Base-by-base conservation (phyloP, 495 filamentous ascomycete species). In the Aspergillus incahuasiensis region DNA sequence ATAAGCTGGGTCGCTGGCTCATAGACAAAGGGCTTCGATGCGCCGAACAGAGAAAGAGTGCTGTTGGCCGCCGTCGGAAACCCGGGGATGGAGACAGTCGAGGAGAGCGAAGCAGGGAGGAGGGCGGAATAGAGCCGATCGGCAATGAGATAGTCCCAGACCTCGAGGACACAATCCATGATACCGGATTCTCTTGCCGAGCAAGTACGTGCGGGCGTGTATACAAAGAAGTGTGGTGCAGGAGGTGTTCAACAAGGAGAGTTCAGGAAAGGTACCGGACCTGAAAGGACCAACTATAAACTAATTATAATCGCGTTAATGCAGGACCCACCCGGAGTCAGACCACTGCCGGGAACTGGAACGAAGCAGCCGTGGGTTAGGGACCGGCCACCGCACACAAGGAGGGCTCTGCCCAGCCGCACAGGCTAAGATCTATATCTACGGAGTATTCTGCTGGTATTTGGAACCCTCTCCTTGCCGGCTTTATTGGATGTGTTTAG, bases 151-250 rank as follows among this genome's bases (percentile, higher is more conserved):
- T 84, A 91, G 73, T 97, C 94, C 72, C 80, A 82, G 61, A 91
- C 50, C 71, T 96, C 89, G 57, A 97, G 85, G 28, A 91, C 82
- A 75, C 95, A 82, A 82, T 97, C 92, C 92, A 97, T 97, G 59
- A 72, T 56, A 45, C 15, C 52, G 44, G 34, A 34, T 28, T 28
- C 8, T 8, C 25, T 28, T 8, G 8, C 4, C 25, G 25, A 4
- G 25, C 8, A 28, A 4, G 8, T 8, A 28, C 4, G 4, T 28
- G 4, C 25, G 25, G 25, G 25, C 8, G 25, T 28, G 25, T 28
- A 28, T 28, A 28, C 25, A 28, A 28, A 4, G 3, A 28, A 28
- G 25, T 28, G 25, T 28, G 25, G 25, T 28, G 8, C 5, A 35
- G 9, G 32, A 35, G 12, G 6, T 35, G 32, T 2, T 11, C n/a